Conservation (phyloP, 805 yeast genomes). For the Candida endomychidarum region DNA sequence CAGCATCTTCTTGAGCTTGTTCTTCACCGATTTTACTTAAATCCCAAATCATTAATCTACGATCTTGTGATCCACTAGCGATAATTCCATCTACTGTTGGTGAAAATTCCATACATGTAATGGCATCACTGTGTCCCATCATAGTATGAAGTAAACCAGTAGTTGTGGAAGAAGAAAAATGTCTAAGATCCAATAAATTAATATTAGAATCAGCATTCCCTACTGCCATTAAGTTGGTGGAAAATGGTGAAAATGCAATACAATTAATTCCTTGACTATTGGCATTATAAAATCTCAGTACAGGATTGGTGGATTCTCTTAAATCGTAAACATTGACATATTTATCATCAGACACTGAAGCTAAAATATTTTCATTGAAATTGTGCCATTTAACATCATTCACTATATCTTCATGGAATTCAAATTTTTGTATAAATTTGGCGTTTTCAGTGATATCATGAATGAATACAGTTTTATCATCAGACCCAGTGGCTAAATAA, state of each 20-base stretch:
- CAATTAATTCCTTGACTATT: constrained; percentile 54
- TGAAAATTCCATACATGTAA: constrained; percentile 75
- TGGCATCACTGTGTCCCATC: constrained; percentile 76
- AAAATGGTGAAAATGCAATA: constrained; percentile 62
- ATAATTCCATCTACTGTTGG: constrained; percentile 75
- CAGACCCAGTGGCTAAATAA: constrained; percentile 58
- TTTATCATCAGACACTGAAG: constrained; percentile 74
- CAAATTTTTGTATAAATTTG: constrained; percentile 6
- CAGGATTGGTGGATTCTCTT: constrained; percentile 33
- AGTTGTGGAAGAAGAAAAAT: constrained; percentile 21
- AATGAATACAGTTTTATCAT: constrained; percentile 61
- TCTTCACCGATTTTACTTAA: constrained; percentile 77
- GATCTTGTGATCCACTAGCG: constrained; percentile 75
- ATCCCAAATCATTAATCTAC: constrained; percentile 82
- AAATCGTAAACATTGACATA: constrained; percentile 54
- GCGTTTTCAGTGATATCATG: constrained; percentile 47
- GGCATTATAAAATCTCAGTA: constrained; percentile 22
- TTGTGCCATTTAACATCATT: constrained; percentile 77
- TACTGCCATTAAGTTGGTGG: constrained; percentile 59
- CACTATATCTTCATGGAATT: constrained; percentile 56
- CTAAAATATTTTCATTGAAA: constrained; percentile 52
- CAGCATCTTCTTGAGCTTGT: constrained; percentile 83
- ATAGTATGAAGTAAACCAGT: constrained; percentile 58
- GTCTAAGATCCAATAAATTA: constrained; percentile 63
- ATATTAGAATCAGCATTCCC: constrained; percentile 71